Conservation (phyloP, 805 yeast species). For the Saccharomycopsis sp. region DNA sequence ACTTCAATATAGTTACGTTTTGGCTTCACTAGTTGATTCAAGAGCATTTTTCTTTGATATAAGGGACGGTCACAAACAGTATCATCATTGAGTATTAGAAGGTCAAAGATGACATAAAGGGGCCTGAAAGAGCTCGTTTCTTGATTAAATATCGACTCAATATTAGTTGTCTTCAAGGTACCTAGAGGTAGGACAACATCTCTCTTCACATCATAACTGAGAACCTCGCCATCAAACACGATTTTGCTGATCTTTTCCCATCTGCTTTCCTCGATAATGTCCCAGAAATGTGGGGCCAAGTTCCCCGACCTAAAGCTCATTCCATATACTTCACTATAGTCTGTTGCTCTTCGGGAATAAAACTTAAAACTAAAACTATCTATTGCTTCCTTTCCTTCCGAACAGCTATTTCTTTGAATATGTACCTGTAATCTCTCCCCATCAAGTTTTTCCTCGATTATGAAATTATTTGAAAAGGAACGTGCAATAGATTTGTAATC, state of each 20-base stretch:
- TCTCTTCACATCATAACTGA: slow-evolving; percentile 66
- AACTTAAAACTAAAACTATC: slow-evolving; percentile 33
- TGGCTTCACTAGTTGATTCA: slow-evolving; percentile 41
- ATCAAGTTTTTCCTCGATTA: slow-evolving; percentile 86
- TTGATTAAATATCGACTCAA: slow-evolving; percentile 37
- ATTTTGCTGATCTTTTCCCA: slow-evolving; percentile 30
- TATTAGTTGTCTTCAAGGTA: slow-evolving; percentile 63
- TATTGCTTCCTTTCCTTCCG: slow-evolving; percentile 21
- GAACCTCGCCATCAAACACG: slow-evolving; percentile 86
- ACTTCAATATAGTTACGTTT: slow-evolving; percentile 44
- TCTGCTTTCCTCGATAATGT: slow-evolving; percentile 28
- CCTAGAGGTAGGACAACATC: slow-evolving; percentile 70
- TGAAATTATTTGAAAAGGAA: slow-evolving; percentile 40
- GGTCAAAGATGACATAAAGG: slow-evolving; percentile 61
- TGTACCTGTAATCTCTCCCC: slow-evolving; percentile 88
- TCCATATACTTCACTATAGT: slow-evolving; percentile 69
- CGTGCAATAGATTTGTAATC: slow-evolving; percentile 46
- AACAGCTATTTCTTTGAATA: slow-evolving; percentile 33
- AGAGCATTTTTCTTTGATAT: slow-evolving; percentile 45
- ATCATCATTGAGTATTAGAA: slow-evolving; percentile 60
- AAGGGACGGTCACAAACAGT: slow-evolving; percentile 52
- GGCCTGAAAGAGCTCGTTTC: slow-evolving; percentile 37
- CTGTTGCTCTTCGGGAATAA: slow-evolving; percentile 63
- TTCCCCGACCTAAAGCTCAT: slow-evolving; percentile 41
- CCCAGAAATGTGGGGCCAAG: slow-evolving; percentile 43